These are phyloP conservation scores for Trypanosoma congolense DNA, from an alignment of 208 protist species.

Conservation along the genomic window DNA sequence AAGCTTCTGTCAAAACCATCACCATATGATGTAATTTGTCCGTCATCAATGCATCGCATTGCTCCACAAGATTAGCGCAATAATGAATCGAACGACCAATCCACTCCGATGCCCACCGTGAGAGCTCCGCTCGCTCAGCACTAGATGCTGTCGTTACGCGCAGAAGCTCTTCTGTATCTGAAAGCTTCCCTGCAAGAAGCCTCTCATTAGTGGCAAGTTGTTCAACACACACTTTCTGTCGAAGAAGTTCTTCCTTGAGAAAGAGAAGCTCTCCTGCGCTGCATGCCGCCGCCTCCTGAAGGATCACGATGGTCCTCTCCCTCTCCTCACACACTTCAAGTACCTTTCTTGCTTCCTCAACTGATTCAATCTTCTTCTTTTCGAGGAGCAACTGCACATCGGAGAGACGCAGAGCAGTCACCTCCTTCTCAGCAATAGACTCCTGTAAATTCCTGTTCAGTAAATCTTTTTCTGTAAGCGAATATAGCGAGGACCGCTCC, in stretches of 20 bases:
- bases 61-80: slow-evolving; percentile 4
- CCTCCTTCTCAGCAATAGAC: background rate
- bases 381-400: background rate
- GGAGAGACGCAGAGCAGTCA: background rate
- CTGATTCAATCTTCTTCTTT: slow-evolving; percentile 2
- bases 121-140: slow-evolving; percentile 3
- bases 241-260: slow-evolving; percentile 13
- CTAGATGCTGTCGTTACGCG: background rate
- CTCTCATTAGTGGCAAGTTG: slow-evolving; percentile 8
- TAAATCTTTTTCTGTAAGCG: background rate
- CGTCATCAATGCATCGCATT: slow-evolving; percentile 6
- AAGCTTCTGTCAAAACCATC: background rate
- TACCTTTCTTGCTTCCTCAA: slow-evolving; percentile 4
- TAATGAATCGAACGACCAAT: background rate
- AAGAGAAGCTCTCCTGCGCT: slow-evolving; percentile 5
- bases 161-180: slow-evolving; percentile 9
- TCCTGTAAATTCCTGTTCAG: background rate
- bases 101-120: background rate
- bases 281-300: background rate
- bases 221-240: slow-evolving; percentile 3
- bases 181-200: slow-evolving; percentile 7
- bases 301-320: background rate
- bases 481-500: background rate
- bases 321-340: slow-evolving; percentile 3
- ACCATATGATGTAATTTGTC: slow-evolving; percentile 15